phyloP scores from a whole-genome alignment of 202 grass and related monocot species.

The Saccharum hybrid region DNA sequence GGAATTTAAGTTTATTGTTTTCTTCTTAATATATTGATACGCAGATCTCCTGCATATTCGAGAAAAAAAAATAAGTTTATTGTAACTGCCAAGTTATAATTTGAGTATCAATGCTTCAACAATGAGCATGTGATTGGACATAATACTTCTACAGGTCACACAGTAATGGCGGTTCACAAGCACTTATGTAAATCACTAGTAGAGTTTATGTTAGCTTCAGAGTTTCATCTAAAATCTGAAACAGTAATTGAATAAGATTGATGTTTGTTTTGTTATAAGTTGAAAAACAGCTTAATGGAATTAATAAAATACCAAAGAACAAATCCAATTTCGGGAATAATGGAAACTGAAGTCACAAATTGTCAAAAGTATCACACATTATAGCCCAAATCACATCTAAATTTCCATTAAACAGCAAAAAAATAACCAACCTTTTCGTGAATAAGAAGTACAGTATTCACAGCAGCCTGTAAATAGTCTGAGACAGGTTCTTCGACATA shows the following conservation, averaged over 20 bases:
- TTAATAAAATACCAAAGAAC: conserved; percentile 9
- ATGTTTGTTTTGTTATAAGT: not conserved
- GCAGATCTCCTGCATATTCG: no score
- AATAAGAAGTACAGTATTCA: conserved; percentile 79
- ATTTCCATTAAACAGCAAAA: conserved; percentile 17
- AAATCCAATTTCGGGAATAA: conserved; percentile 13
- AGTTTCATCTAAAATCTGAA: conserved; percentile 19
- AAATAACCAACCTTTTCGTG: conserved; percentile 72
- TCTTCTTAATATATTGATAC: no score
- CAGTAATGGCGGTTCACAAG: not conserved
- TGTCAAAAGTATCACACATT: conserved; percentile 8
- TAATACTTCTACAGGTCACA: not conserved
- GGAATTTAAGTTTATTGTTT: not conserved
- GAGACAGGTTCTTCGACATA: conserved; percentile 93
- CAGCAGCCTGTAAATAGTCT: conserved; percentile 78
- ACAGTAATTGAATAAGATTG: conserved; percentile 26
- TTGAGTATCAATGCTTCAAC: conserved; percentile 33
- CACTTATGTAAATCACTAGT: not conserved
- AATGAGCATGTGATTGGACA: conserved; percentile 26
- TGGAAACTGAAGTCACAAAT: conserved; percentile 8
- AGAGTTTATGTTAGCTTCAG: conserved; percentile 23
- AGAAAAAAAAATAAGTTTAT: not conserved
- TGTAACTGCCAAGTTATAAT: not conserved
- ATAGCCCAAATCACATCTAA: conserved; percentile 24
- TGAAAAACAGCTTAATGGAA: conserved; percentile 8